These are phyloP conservation scores for Mycena filopes DNA, from an alignment of 768 basidiomycete genomes.

Conservation along the genomic window DNA sequence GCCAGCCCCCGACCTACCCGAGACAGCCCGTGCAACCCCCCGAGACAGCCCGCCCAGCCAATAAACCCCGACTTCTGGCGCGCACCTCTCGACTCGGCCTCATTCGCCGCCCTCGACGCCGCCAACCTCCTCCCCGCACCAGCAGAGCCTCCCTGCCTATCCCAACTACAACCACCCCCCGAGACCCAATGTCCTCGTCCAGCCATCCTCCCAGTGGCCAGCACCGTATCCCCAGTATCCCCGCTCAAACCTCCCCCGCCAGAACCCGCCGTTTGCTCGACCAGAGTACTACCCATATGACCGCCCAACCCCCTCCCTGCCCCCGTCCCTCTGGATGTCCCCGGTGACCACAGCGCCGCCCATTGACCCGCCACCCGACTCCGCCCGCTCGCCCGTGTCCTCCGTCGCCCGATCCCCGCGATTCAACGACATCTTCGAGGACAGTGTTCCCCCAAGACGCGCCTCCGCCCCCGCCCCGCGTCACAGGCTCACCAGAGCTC, in stretches of 20 bases:
- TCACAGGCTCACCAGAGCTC: constrained; percentile 49
- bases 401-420: constrained; percentile 66
- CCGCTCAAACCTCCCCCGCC: constrained; percentile 15
- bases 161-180: constrained; percentile 39
- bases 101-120: constrained; percentile 71
- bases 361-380: constrained; percentile 50
- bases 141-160: constrained; percentile 53
- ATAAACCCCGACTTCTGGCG: constrained; percentile 70
- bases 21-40: constrained; percentile 8
- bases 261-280: constrained; percentile 29
- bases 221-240: constrained; percentile 25
- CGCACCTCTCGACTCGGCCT: constrained; percentile 71
- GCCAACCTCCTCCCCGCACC: constrained; percentile 59
- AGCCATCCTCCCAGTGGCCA: constrained; percentile 34
- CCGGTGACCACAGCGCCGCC: constrained; percentile 61
- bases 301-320: constrained; percentile 65
- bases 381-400: constrained; percentile 54
- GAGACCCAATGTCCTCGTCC: constrained; percentile 31
- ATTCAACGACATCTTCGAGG: constrained; percentile 80
- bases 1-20: too few species aligned
- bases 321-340: constrained; percentile 90
- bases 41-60: constrained; percentile 29
- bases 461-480: constrained; percentile 39
- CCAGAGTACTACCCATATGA: constrained; percentile 49
- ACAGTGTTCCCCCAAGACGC: constrained; percentile 59